Evolutionary conservation across 345 rosid species (phyloP), one percentile per base, ranked within the genome.

Genomic region (Populus euphratica): DNA sequence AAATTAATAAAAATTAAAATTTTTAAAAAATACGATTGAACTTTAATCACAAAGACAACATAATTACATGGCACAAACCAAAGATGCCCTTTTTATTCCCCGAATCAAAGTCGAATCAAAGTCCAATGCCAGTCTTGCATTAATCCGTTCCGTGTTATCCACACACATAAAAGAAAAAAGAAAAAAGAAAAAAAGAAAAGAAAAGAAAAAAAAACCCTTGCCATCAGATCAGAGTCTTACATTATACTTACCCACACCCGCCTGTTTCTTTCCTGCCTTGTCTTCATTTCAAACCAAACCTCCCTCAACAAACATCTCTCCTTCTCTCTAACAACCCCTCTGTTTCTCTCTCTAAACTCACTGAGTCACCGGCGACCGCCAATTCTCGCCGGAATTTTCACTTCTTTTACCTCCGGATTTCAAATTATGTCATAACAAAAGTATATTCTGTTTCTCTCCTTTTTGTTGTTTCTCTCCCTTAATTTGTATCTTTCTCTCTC

Each of bases 221-320:
- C 6, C 29, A 59, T 59, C 63, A 59, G 13, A 10, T n/a, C 13
- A 59, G 63, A 59, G 14, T 59, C 63, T 59, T 59, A 52, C 74
- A 41, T 41, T 41, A 41, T 41, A 35, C 50, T 70, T 47, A 35
- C 43, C 68, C 1, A 50, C 63, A 59, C 80, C 80, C 80, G 83
- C 87, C 76, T 78, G 64, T 81, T 79, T 75, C 77, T 79, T 83
- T 76, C 71, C 73, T 75, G 74, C 76, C 77, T 78, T 78, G 79
- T 85, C 83, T 78, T 78, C 23, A 43, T 84, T 73, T 56, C 84
- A 70, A 83, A 78, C 36, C 79, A 70, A 75, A 76, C 74, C 54
- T 50, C 52, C 72, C 54, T 43, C 29, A 78, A 73, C 80, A 70
- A 83, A 83, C 76, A 29, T 66, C 43, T 52, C 39, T 49, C 36